Conservation (phyloP, 331 rosid genomes). For the Cydonia oblonga region DNA sequence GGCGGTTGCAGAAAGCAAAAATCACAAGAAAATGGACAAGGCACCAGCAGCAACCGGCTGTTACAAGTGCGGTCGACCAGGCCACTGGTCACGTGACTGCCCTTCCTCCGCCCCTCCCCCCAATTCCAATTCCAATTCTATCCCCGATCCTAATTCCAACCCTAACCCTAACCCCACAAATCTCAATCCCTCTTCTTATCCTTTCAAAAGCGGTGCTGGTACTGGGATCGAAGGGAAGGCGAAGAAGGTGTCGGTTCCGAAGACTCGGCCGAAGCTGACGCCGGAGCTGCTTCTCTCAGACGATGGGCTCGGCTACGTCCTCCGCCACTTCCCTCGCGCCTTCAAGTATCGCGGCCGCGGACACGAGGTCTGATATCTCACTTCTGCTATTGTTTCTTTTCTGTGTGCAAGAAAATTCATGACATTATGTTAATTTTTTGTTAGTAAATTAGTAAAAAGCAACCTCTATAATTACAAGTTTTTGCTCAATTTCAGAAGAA, state of each 20-base stretch:
- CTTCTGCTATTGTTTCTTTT: neutral
- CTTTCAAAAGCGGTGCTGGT: slow-evolving; percentile 10
- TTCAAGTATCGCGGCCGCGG: slow-evolving; percentile 84
- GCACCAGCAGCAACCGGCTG: slow-evolving; percentile 71
- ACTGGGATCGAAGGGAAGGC: slow-evolving; percentile 22
- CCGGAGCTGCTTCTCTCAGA: slow-evolving; percentile 77
- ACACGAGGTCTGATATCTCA: slow-evolving; percentile 46
- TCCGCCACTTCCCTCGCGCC: slow-evolving; percentile 76
- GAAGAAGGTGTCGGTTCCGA: slow-evolving; percentile 46
- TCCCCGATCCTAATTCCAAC: neutral
- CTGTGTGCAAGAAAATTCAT: neutral
- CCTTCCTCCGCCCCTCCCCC: slow-evolving; percentile 26
- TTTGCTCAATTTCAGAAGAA: neutral
- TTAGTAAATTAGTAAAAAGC: neutral
- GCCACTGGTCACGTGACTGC: slow-evolving; percentile 98
- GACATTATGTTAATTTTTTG: too few relatives aligned
- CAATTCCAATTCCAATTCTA: slow-evolving; percentile 6
- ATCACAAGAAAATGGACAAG: slow-evolving; percentile 14
- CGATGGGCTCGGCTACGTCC: slow-evolving; percentile 86
- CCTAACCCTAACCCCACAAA: slow-evolving; percentile 5
- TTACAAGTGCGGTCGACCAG: slow-evolving; percentile 89
- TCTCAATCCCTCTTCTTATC: slow-evolving; percentile 23
- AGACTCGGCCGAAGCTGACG: slow-evolving; percentile 72
- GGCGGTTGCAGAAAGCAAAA: neutral
- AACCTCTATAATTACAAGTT: neutral